Conservation (phyloP, 202 grass and related monocot genomes). For the Carex arenaria region DNA sequence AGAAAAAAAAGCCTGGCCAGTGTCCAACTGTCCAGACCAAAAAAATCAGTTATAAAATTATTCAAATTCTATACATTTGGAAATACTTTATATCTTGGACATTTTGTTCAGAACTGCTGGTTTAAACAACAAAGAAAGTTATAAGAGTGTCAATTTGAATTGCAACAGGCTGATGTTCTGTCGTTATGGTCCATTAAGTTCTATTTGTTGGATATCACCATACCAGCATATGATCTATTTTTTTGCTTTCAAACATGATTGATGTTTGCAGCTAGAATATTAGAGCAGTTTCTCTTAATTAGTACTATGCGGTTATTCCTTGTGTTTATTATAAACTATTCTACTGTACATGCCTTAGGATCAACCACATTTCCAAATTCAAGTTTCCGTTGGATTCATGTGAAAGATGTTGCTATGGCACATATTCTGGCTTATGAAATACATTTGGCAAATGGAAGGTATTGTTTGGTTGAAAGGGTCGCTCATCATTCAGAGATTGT, state of each 20-base stretch:
- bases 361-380: slow-evolving; percentile 22
- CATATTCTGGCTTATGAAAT: slow-evolving; percentile 35
- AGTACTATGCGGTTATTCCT: not conserved
- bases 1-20: not conserved
- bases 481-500: slow-evolving; percentile 22
- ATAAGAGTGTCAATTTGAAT: not conserved
- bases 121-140: not conserved
- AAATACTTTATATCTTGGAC: not conserved
- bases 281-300: not conserved
- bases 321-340: not conserved
- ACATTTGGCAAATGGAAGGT: slow-evolving; percentile 34
- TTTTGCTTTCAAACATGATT: not conserved
- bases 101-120: not conserved
- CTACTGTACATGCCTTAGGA: slow-evolving; percentile 16
- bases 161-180: not conserved
- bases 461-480: slow-evolving; percentile 36
- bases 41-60: not conserved
- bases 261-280: not conserved
- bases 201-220: not conserved
- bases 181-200: not conserved
- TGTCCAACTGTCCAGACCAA: not conserved
- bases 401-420: slow-evolving; percentile 35
- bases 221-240: not conserved
- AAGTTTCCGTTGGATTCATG: slow-evolving; percentile 6
- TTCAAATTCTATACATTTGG: not conserved